Evolutionary conservation across 108 stramenopile genomes (phyloP).

Genomic region (Mayamaea pseudoterrestris): DNA sequence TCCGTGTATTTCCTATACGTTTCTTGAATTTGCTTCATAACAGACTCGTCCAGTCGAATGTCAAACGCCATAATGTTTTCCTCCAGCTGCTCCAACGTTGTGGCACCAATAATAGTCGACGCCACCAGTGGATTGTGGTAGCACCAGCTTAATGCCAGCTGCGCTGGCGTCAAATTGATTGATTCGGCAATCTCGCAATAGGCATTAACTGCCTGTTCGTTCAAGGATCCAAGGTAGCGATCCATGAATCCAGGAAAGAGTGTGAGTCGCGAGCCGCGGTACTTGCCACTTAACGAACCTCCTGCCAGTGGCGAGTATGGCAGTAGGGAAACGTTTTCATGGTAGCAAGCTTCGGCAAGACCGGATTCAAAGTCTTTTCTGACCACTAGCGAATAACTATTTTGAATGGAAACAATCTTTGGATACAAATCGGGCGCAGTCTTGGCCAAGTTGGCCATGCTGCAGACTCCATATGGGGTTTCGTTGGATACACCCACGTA

Average conservation of each 20-base stretch:
- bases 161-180: conserved; percentile 46
- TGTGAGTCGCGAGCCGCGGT: conserved; percentile 46
- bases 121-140: conserved; percentile 73
- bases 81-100: conserved; percentile 64
- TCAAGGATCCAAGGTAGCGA: conserved; percentile 49
- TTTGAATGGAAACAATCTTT: conserved; percentile 76
- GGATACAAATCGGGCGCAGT: conserved; percentile 54
- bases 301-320: conserved; percentile 87
- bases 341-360: conserved; percentile 77
- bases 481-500: conserved; percentile 86
- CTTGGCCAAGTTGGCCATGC: conserved; percentile 56
- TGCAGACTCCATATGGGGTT: conserved; percentile 84
- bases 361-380: conserved; percentile 83
- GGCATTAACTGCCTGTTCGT: conserved; percentile 56
- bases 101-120: conserved; percentile 89
- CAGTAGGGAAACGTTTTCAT: conserved; percentile 76
- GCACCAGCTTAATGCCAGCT: conserved; percentile 82
- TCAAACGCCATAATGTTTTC: conserved; percentile 54
- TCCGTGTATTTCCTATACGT: conserved; percentile 76
- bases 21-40: conserved; percentile 32
- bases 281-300: conserved; percentile 78
- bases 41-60: conserved; percentile 40
- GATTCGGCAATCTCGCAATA: conserved; percentile 57
- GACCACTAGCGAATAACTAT: conserved; percentile 75
- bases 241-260: conserved; percentile 83